A percentile compares a stretch with the other conserved stretches of the same genome.
phyloP scores from a whole-genome alignment of 441 rosid species.

The Bruguiera hainesii region DNA sequence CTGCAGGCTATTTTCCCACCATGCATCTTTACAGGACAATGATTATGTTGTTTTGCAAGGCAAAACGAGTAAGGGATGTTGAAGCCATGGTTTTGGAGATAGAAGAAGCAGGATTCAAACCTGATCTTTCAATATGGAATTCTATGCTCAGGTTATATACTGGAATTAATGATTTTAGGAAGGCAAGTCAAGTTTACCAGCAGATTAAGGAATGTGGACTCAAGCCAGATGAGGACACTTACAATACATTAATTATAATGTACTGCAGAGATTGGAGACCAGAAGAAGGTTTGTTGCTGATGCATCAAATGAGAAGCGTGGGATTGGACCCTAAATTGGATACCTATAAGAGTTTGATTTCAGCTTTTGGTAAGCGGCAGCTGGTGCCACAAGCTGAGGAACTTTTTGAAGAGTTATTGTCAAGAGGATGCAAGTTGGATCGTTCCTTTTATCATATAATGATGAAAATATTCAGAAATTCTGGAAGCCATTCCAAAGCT shows the following conservation, averaged over 20 bases:
- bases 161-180: constrained; percentile 69
- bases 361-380: constrained; percentile 81
- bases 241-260: constrained; percentile 78
- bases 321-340: constrained; percentile 78
- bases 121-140: constrained; percentile 83
- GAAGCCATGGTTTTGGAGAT: constrained; percentile 90
- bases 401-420: constrained; percentile 60
- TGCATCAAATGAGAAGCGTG: constrained; percentile 70
- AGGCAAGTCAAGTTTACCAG: constrained; percentile 68
- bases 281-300: constrained; percentile 72
- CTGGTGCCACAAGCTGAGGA: constrained; percentile 70
- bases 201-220: constrained; percentile 63
- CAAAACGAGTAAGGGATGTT: constrained; percentile 76
- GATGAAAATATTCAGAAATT: constrained; percentile 85
- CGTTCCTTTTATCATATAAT: constrained; percentile 86
- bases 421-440: constrained; percentile 70
- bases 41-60: constrained; percentile 71
- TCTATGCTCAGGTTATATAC: constrained; percentile 82
- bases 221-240: constrained; percentile 81
- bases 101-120: constrained; percentile 84
- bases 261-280: constrained; percentile 88
- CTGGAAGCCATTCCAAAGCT: constrained; percentile 71
- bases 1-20: constrained; percentile 90
- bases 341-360: constrained; percentile 89
- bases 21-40: constrained; percentile 91